Evolutionary conservation across 108 stramenopile species (phyloP).

Genomic region (Cafeteria roenbergensis): DNA sequence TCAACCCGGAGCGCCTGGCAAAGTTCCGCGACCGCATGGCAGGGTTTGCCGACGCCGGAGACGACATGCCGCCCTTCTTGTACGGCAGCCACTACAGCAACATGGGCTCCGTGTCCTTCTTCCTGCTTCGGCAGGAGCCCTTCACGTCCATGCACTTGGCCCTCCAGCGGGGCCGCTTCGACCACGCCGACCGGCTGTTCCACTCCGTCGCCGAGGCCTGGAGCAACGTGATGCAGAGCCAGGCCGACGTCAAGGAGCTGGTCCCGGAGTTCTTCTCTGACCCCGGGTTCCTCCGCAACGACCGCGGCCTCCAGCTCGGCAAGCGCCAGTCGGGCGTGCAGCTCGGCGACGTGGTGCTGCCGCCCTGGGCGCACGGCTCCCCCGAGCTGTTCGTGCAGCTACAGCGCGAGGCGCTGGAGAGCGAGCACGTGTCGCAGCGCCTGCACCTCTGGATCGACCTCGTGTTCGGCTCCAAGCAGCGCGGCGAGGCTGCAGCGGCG

Average conservation of each 20-base stretch:
- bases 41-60: too few species aligned
- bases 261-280: constrained; percentile 78
- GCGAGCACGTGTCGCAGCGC: constrained; percentile 69
- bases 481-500: constrained; percentile 39
- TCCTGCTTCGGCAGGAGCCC: constrained; percentile 66
- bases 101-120: constrained; percentile 74
- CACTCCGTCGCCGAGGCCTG: constrained; percentile 54
- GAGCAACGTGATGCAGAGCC: constrained; percentile 42
- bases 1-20: constrained; percentile 23
- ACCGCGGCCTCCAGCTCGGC: constrained; percentile 70
- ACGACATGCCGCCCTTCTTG: too few species aligned
- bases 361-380: constrained; percentile 83
- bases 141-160: constrained; percentile 73
- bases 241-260: constrained; percentile 56
- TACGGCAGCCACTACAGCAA: constrained; percentile 90
- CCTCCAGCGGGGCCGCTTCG: constrained; percentile 79
- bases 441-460: constrained; percentile 88
- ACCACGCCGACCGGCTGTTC: constrained; percentile 85
- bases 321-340: constrained; percentile 52
- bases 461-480: constrained; percentile 85
- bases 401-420: constrained; percentile 76
- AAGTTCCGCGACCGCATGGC: constrained; percentile 25
- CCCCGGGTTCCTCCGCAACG: constrained; percentile 72
- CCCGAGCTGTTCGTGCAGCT: constrained; percentile 75
- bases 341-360: constrained; percentile 71